These are phyloP conservation scores for Fraxinus greggii DNA, from an alignment of 305 asterid genomes.

Conservation along the genomic window DNA sequence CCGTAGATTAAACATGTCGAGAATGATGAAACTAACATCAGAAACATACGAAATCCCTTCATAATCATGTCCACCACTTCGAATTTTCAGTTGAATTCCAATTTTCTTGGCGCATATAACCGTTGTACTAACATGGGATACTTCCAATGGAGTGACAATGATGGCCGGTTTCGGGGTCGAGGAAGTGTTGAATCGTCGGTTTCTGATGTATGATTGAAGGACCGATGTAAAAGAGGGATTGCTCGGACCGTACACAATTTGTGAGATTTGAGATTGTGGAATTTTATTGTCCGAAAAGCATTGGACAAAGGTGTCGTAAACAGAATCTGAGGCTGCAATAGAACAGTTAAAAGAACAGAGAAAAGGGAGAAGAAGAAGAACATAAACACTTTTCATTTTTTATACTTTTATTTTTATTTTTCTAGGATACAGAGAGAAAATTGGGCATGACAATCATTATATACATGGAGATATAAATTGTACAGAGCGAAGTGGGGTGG, in stretches of 20 bases:
- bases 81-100: conserved; percentile 24
- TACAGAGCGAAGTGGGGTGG: neutral
- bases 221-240: conserved; percentile 24
- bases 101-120: conserved; percentile 26
- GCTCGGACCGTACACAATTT: conserved; percentile 24
- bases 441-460: neutral
- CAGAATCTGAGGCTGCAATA: neutral
- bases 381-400: neutral
- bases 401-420: neutral
- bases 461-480: neutral
- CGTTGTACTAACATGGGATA: conserved; percentile 22
- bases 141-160: conserved; percentile 26
- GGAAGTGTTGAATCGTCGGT: conserved; percentile 32
- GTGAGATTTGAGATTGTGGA: conserved; percentile 1
- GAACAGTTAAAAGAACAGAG: neutral
- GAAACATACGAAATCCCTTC: conserved; percentile 35
- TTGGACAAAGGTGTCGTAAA: neutral
- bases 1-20: conserved; percentile 54
- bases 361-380: neutral
- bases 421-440: neutral
- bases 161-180: conserved; percentile 27
- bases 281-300: conserved; percentile 17
- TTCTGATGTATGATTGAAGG: conserved; percentile 25
- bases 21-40: conserved; percentile 19
- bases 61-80: conserved; percentile 41